phyloP scores from a whole-genome alignment of 768 basidiomycete species.

The Scleroderma citrinum region DNA sequence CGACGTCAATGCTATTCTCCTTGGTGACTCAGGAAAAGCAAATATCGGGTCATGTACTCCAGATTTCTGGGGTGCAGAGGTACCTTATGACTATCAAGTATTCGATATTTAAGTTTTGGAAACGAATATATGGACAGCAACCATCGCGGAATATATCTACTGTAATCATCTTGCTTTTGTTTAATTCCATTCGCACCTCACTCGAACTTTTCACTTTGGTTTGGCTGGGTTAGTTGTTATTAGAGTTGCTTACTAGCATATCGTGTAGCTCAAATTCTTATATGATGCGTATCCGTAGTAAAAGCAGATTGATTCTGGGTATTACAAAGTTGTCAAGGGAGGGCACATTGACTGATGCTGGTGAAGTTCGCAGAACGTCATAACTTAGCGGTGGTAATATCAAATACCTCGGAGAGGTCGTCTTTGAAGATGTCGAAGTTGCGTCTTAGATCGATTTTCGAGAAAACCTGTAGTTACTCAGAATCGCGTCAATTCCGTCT shows the following conservation, averaged over 20 bases:
- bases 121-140: neutral
- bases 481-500: neutral
- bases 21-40: slow-evolving; percentile 54
- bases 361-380: neutral
- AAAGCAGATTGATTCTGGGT: too few species aligned
- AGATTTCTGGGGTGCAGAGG: slow-evolving; percentile 59
- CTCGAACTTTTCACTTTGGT: neutral
- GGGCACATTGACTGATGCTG: too few species aligned
- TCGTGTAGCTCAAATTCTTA: slow-evolving; percentile 1
- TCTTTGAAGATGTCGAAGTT: slow-evolving; percentile 66
- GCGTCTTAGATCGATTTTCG: slow-evolving; percentile 47
- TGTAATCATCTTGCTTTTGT: neutral
- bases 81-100: slow-evolving; percentile 70
- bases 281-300: neutral
- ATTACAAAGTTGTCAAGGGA: too few species aligned
- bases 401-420: neutral
- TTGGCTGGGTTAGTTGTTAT: slow-evolving; percentile 2
- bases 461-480: slow-evolving; percentile 35
- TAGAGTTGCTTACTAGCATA: neutral
- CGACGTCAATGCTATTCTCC: slow-evolving; percentile 50
- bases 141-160: neutral
- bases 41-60: slow-evolving; percentile 55
- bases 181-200: neutral
- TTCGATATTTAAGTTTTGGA: slow-evolving; percentile 33
- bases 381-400: neutral